Evolutionary conservation across 192 early-diverging fungal species (phyloP).

Genomic region (Gorgonomyces haynaldii): DNA sequence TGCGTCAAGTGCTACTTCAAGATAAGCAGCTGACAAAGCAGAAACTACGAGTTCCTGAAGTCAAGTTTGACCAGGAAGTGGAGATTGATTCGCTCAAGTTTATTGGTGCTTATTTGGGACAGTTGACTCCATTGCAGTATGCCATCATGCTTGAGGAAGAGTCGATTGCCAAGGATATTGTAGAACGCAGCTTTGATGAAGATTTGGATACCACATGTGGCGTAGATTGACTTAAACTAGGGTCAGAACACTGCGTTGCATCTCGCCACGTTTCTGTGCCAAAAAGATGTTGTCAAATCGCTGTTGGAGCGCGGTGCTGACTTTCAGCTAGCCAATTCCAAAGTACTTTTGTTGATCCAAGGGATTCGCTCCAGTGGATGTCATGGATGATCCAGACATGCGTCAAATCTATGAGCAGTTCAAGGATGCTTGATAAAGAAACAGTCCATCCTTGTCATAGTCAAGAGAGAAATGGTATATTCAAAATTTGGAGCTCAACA

Average conservation of each 20-base stretch:
- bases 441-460: too few species aligned
- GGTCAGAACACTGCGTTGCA: slow-evolving; percentile 62
- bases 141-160: slow-evolving; percentile 52
- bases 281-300: slow-evolving; percentile 37
- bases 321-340: slow-evolving; percentile 37
- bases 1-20: neutral
- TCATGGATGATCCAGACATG: slow-evolving; percentile 34
- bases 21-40: neutral
- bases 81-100: slow-evolving; percentile 56
- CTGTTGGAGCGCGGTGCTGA: slow-evolving; percentile 57
- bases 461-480: too few species aligned
- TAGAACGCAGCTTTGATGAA: slow-evolving; percentile 53
- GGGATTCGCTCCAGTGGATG: slow-evolving; percentile 50
- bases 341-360: too few species aligned
- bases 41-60: slow-evolving; percentile 1
- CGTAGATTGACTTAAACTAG: slow-evolving; percentile 31
- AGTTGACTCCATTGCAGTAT: slow-evolving; percentile 46
- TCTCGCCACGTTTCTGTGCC: slow-evolving; percentile 50
- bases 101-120: slow-evolving; percentile 56
- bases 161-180: slow-evolving; percentile 52
- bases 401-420: slow-evolving; percentile 16
- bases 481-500: too few species aligned
- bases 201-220: slow-evolving; percentile 56
- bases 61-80: slow-evolving; percentile 4
- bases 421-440: too few species aligned